These are phyloP conservation scores for Cordia subcordata DNA, from an alignment of 257 asterid genomes.

Conservation along the genomic window DNA sequence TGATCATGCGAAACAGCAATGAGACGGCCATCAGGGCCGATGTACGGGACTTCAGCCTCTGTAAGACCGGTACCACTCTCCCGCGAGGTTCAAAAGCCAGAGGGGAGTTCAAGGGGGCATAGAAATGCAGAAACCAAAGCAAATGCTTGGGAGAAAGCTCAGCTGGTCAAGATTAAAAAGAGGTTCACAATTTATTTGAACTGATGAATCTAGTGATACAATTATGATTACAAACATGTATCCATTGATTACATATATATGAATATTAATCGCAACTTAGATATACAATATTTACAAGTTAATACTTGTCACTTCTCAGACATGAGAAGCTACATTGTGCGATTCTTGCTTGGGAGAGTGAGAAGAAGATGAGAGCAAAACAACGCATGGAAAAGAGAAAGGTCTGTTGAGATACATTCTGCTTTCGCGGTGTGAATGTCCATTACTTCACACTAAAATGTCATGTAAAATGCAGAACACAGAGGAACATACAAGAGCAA, in stretches of 20 bases:
- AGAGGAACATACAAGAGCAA: no score
- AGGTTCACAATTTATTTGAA: conserved; percentile 26
- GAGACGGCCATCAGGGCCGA: conserved; percentile 24
- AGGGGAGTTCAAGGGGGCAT: conserved; percentile 20
- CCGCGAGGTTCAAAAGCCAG: conserved; percentile 27
- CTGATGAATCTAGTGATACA: not conserved
- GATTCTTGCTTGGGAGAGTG: conserved; percentile 56
- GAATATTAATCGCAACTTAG: not conserved
- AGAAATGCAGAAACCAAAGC: conserved; percentile 30
- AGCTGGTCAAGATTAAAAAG: conserved; percentile 46
- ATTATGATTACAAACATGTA: no score
- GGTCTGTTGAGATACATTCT: conserved; percentile 24
- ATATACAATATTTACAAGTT: not conserved
- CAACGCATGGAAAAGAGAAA: conserved; percentile 49
- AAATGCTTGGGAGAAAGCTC: conserved; percentile 64
- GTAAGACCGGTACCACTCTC: conserved; percentile 20
- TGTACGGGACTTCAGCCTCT: conserved; percentile 26
- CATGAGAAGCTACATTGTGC: conserved; percentile 41
- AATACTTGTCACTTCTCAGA: conserved; percentile 22
- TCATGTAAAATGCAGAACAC: no score
- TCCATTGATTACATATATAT: no score
- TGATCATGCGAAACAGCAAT: conserved; percentile 29
- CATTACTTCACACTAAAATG: no score
- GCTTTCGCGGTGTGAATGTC: no score
- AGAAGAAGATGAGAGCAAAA: conserved; percentile 42